phyloP scores from a whole-genome alignment of 2,329 filamentous ascomycete genomes.

The Colletotrichum lupini region DNA sequence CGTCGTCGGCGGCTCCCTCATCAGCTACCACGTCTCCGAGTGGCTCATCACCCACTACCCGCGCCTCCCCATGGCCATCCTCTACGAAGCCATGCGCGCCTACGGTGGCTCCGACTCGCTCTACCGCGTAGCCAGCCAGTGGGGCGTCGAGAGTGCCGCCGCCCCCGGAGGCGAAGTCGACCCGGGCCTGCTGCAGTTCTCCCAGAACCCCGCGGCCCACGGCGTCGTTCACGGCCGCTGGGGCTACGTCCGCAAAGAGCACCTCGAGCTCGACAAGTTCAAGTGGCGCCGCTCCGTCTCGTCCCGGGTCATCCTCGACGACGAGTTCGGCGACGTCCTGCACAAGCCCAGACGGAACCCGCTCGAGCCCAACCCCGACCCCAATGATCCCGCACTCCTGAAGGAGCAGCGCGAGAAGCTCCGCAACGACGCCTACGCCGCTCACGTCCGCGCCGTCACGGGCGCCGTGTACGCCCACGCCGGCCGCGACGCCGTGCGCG shows the following conservation, averaged over 20 bases:
- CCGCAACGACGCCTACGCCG: conserved; percentile 77
- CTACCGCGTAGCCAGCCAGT: conserved; percentile 79
- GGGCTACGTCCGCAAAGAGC: conserved; percentile 65
- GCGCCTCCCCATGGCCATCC: conserved; percentile 86
- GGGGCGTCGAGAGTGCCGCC: conserved; percentile 91
- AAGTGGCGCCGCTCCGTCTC: conserved; percentile 77
- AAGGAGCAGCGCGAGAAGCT: conserved; percentile 68
- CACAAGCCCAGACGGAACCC: conserved; percentile 41
- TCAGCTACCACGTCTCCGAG: conserved; percentile 91
- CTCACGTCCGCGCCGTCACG: conserved; percentile 84
- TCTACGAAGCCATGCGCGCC: conserved; percentile 87
- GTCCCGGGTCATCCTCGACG: conserved; percentile 82
- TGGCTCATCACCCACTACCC: conserved; percentile 90
- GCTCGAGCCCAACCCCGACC: conserved; percentile 22
- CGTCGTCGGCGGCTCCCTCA: conserved; percentile 82
- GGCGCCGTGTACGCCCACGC: conserved; percentile 89
- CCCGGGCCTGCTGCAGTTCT: conserved; percentile 88
- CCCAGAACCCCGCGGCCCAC: conserved; percentile 53
- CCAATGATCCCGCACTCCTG: conserved; percentile 21
- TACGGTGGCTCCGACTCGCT: conserved; percentile 84
- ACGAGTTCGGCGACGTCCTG: conserved; percentile 80
- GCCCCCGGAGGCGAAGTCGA: conserved; percentile 92
- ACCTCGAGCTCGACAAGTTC: conserved; percentile 55
- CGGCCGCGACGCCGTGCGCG: conserved; percentile 80
- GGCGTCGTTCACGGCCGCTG: conserved; percentile 59